These are phyloP conservation scores for Dendrocalamus latiflorus DNA, from an alignment of 202 grass and related monocot species.

Conservation along the genomic window DNA sequence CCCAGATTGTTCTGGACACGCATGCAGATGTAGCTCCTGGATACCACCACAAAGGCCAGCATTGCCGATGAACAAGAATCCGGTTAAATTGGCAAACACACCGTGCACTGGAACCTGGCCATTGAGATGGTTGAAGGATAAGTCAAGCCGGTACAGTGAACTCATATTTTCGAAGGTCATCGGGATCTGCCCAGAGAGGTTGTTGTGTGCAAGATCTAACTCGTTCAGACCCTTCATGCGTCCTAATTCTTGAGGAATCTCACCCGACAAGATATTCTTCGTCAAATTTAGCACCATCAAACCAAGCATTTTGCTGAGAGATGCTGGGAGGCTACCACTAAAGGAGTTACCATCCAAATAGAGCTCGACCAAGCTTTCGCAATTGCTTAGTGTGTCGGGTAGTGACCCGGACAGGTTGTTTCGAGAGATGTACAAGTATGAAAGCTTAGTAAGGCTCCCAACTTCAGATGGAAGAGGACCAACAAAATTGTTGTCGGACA, in stretches of 20 bases:
- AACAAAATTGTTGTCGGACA: background rate
- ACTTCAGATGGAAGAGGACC: slow-evolving; percentile 22
- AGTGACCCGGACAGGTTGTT: slow-evolving; percentile 31
- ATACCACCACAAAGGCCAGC: slow-evolving; percentile 18
- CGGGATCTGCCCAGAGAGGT: slow-evolving; percentile 15
- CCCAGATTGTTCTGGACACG: background rate
- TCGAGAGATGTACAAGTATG: background rate
- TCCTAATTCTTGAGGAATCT: slow-evolving; percentile 9
- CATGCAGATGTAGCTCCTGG: slow-evolving; percentile 15
- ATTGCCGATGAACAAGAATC: slow-evolving; percentile 7
- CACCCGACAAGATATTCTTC: slow-evolving; percentile 16
- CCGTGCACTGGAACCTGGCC: slow-evolving; percentile 24
- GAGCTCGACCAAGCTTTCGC: background rate
- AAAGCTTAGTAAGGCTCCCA: slow-evolving; percentile 1
- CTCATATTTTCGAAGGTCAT: background rate
- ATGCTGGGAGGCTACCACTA: background rate
- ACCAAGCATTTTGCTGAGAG: slow-evolving; percentile 8
- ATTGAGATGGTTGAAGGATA: slow-evolving; percentile 32
- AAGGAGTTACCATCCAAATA: slow-evolving; percentile 31
- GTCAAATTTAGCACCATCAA: slow-evolving; percentile 16
- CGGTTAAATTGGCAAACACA: slow-evolving; percentile 19
- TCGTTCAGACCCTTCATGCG: background rate
- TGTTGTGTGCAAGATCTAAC: slow-evolving; percentile 1
- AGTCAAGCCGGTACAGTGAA: background rate
- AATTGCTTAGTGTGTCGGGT: background rate